A percentile compares a stretch with the other conserved stretches of the same genome.
Evolutionary conservation across 2,329 filamentous ascomycete species (phyloP).

Genomic region (Polychaeton citri): DNA sequence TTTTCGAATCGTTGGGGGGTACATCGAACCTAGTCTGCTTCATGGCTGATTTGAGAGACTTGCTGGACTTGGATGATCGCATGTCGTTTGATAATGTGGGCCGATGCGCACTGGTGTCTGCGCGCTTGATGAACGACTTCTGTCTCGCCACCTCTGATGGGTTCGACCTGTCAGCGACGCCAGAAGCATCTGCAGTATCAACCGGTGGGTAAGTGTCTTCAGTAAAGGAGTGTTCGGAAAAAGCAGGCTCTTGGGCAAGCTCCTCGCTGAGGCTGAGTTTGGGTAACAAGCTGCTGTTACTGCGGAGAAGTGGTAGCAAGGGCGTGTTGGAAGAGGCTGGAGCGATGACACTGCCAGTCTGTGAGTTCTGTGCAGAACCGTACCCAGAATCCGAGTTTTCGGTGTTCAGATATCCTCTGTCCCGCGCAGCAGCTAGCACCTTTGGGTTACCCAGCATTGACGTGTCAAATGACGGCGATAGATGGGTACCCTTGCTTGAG

Average conservation of each 20-base stretch:
- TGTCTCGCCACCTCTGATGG: not conserved
- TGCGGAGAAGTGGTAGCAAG: conserved; percentile 1
- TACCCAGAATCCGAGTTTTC: no score
- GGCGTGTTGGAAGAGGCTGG: no score
- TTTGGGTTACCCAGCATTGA: conserved; percentile 5
- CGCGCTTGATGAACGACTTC: no score
- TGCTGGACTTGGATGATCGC: conserved; percentile 4
- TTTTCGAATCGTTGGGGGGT: not conserved
- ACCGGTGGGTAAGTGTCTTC: not conserved
- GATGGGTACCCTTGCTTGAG: not conserved
- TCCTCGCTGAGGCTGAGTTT: conserved; percentile 10
- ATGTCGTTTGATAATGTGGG: conserved; percentile 1
- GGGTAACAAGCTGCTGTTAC: conserved; percentile 7
- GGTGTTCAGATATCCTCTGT: not conserved
- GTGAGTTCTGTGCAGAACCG: no score
- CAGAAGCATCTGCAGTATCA: not conserved
- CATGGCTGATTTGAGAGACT: conserved; percentile 2
- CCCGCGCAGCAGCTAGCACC: conserved; percentile 3
- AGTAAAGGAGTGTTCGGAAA: conserved; percentile 3
- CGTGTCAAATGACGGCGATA: not conserved
- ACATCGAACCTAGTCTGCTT: conserved; percentile 8
- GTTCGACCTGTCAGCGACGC: not conserved
- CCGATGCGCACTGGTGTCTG: not conserved
- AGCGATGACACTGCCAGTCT: no score
- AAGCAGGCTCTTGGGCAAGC: conserved; percentile 5